Base-by-base conservation (phyloP, 1,139 yeast genomes). In the Debaryomyces sp. region DNA sequence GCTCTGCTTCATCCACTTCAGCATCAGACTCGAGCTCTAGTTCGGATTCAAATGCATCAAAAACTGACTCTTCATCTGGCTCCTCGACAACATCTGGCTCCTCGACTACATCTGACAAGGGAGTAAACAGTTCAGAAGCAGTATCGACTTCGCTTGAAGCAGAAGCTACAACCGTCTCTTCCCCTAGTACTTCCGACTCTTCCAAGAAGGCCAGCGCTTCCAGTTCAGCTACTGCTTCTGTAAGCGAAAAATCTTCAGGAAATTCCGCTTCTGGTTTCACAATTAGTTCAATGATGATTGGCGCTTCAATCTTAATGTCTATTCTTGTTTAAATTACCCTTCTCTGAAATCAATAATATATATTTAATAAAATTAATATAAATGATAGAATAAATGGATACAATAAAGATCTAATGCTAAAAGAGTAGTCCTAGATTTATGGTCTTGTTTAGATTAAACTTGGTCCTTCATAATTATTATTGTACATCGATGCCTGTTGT, bases 401-500 rank as follows among this genome's bases (percentile, higher is more conserved):
- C 15, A 26, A 30, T 41, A 41, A 30, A 32, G 32, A 30, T 41
- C 36, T 41, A 41, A 41, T 41, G 43, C 36, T 41, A 18, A 21
- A 13, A 15, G 12, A n/a, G 6, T 21, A 10, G 18, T n/a, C 17
- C 8, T 5, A 32, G 1, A 42, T 6, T 9, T 10, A 6, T 10
- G 13, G 12, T 30, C 4, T 38, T 12, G 26, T 15, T 41, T 39
- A 51, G 38, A 57, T 67, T 48, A 67, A 63, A 51, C 71, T 68
- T 24, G 71, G 72, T 9, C 70, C 70, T 49, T 66, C 64, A 47
- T 65, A 63, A 13, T 49, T 29, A 17, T 48, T 46, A 33, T 37
- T 48, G 50, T 36, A 40, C 43, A 41, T 36, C 32, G 50, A 15
- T n/a, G 40, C 30, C 24, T 47, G 49, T 24, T 40, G 49, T 23